Percentiles rank a stretch among this genome's conserved stretches.
Evolutionary conservation across 2,329 filamentous ascomycete genomes (phyloP).

Genomic region (Didymella arachidicola): DNA sequence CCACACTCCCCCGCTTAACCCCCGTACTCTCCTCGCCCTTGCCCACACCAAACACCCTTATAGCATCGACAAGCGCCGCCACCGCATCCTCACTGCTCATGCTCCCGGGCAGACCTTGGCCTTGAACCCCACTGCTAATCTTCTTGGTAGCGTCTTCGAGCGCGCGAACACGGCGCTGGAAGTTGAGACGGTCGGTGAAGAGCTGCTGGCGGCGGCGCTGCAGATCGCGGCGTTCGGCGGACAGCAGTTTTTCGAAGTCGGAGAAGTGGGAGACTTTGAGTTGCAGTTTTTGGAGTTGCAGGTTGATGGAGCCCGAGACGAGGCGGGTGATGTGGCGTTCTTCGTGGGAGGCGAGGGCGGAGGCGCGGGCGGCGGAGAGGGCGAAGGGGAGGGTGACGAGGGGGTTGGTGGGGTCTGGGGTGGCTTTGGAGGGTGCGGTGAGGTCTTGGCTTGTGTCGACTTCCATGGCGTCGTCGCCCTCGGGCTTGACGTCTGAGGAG

Average conservation of each 20-base stretch:
- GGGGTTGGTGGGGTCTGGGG: constrained; percentile 39
- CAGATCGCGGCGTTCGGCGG: constrained; percentile 90
- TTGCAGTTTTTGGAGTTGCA: constrained; percentile 94
- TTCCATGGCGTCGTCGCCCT: constrained; percentile 66
- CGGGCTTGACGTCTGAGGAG: constrained; percentile 61
- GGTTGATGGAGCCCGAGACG: constrained; percentile 89
- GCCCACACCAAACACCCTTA: constrained; percentile 45
- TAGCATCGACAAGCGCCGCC: constrained; percentile 45
- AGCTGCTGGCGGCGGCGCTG: constrained; percentile 91
- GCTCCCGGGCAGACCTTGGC: constrained; percentile 42
- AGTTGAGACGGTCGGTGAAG: constrained; percentile 88
- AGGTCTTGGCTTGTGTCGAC: constrained; percentile 60
- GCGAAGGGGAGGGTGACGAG: constrained; percentile 83
- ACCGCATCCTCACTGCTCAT: constrained; percentile 46
- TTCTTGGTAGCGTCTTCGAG: constrained; percentile 77
- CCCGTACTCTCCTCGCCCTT: constrained; percentile 49
- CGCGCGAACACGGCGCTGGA: constrained; percentile 85
- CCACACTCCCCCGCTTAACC: constrained; percentile 40
- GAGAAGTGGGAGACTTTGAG: constrained; percentile 95
- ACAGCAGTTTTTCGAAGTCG: constrained; percentile 91
- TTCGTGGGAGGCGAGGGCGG: constrained; percentile 90
- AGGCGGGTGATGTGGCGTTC: constrained; percentile 96
- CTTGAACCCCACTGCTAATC: constrained; percentile 43
- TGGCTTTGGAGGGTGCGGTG: constrained; percentile 40
- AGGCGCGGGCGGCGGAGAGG: constrained; percentile 82